Base-by-base conservation (phyloP, 805 yeast species). In the Pichia thaimueangensis region DNA sequence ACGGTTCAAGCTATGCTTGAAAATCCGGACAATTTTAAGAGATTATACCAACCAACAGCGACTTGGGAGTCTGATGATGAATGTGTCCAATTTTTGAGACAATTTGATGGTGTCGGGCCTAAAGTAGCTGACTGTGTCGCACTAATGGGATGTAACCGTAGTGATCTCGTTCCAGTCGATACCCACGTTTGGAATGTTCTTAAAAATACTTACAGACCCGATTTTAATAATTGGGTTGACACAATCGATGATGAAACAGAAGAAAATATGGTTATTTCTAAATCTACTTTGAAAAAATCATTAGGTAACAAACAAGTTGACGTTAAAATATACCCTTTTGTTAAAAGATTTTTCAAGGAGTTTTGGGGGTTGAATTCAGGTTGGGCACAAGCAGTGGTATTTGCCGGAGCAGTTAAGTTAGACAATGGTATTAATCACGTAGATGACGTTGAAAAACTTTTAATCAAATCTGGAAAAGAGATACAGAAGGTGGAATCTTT, bases 121-220 rank as follows among this genome's bases (percentile, higher is more conserved):
- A 93, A 93, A 63, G 97, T 93, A 2, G 97, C 98, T 0, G 98
- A 93, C 54, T 93, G 98, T 60, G 93, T 93, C 13, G 81, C 94
- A 49, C 67, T 93, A 35, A 91, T 93, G 97, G 80, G 93, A 2
- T 68, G 91, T 47, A 91, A 84, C 53, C 82, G 85, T 58, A 86
- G 84, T 54, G 86, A 82, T 43, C 76, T 86, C 10, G 96, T 93
- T 3, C 98, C 98, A 0, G 86, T 93, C 1, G 98, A 93, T 60
- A 94, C 97, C 0, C 98, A 93, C 57, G 94, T 93, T 19, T 84
- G 81, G 68, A 86, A 89, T 55, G 84, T 93, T 39, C 96, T 96
- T 0, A 74, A 76, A 44, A 67, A 95, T 42, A 94, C 86, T 57
- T 91, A 87, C 61, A 76, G 35, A 21, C 9, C 17, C 2, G 46